Conservation (phyloP, 1,284 basidiomycete genomes). For the Dichomitus squalens region DNA sequence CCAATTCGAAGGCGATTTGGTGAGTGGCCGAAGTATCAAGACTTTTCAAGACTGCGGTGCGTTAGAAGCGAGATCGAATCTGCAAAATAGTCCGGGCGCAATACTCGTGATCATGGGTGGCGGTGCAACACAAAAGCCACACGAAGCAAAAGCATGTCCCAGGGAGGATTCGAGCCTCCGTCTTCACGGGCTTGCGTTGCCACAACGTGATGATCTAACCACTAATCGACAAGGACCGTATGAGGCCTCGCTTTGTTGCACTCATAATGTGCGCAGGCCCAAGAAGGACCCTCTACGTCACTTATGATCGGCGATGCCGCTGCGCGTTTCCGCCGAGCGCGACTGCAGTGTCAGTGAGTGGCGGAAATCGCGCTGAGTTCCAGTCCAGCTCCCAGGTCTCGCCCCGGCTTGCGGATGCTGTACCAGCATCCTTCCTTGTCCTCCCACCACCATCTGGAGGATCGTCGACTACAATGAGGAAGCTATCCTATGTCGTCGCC, state of each 20-base stretch:
- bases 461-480: constrained; percentile 47
- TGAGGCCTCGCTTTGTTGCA: fast-evolving
- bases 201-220: constrained; percentile 33
- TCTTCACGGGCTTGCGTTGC: constrained; percentile 25
- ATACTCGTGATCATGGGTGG: too few relatives aligned
- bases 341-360: constrained; percentile 2
- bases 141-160: too few relatives aligned
- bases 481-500: constrained; percentile 63
- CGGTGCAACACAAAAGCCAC: too few relatives aligned
- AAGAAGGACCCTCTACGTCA: neutral
- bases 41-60: too few relatives aligned
- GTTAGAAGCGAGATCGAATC: too few relatives aligned
- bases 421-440: neutral
- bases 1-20: too few relatives aligned
- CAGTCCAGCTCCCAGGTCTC: neutral
- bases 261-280: neutral
- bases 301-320: constrained; percentile 1
- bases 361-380: neutral
- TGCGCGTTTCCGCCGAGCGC: constrained; percentile 1
- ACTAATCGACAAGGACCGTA: constrained; percentile 30
- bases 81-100: too few relatives aligned
- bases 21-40: too few relatives aligned
- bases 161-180: constrained; percentile 31
- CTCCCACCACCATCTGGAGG: neutral
- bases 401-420: neutral